phyloP scores from a whole-genome alignment of 331 rosid genomes.

The Arachis monticola region DNA sequence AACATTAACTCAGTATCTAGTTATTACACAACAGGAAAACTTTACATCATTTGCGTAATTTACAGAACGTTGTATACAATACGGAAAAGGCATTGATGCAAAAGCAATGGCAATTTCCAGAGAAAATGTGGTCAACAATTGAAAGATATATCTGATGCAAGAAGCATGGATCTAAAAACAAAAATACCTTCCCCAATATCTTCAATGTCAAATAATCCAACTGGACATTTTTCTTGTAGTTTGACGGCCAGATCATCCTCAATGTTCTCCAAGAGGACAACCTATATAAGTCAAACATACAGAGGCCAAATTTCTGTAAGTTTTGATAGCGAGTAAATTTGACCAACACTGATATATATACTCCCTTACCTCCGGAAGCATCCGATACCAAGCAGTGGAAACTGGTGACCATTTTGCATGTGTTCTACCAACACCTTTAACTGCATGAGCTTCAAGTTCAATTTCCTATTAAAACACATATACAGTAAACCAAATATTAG shows the following conservation, averaged over 20 bases:
- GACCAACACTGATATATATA: conserved; percentile 20
- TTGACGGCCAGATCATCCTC: conserved; percentile 71
- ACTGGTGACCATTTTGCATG: conserved; percentile 99
- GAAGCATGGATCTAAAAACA: conserved; percentile 11
- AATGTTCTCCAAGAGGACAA: conserved; percentile 67
- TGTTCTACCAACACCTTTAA: conserved; percentile 89
- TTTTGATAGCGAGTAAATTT: neutral
- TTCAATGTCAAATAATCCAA: conserved; percentile 86
- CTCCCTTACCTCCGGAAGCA: conserved; percentile 88
- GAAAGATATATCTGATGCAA: conserved; percentile 11
- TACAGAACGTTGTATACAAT: neutral
- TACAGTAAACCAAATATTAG: conserved; percentile 7
- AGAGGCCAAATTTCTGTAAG: conserved; percentile 9
- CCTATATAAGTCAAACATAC: conserved; percentile 47
- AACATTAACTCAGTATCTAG: conserved; percentile 35
- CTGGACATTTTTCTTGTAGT: conserved; percentile 73
- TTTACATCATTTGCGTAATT: conserved; percentile 11
- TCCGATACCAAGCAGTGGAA: conserved; percentile 95
- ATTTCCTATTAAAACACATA: conserved; percentile 63
- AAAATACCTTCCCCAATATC: conserved; percentile 79
- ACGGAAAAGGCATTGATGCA: conserved; percentile 19
- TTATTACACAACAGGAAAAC: conserved; percentile 18
- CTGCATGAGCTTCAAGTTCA: conserved; percentile 96
- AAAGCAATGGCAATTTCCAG: conserved; percentile 3
- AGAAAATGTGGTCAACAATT: conserved; percentile 17